Evolutionary conservation across 306 rosid species (phyloP), one percentile per base, ranked within the genome.

Genomic region (Fragaria iinumae): DNA sequence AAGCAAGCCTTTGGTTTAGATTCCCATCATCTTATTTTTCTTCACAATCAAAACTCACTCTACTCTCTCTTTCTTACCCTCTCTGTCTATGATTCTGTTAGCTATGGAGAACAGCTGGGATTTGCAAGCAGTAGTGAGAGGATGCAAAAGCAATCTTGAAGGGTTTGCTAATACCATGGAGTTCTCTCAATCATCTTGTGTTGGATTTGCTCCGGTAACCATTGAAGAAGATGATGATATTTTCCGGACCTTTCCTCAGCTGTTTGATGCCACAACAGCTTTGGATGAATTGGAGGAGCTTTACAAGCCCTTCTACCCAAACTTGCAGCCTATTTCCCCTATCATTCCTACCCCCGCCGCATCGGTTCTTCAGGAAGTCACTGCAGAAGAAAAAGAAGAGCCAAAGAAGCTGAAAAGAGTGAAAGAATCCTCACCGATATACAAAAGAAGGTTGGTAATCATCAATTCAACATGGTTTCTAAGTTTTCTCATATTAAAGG

Each of bases 111-210:
- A 87, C 47, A 43, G 47, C 49, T 95, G 99, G 97, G 99, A 87
- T 81, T 88, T 95, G 89, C 92, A 90, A 45, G 92, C 97, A 47
- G 82, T 93, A 63, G 95, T 91, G 25, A 86, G 88, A 82, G 97
- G 98, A 21, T 70, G 75, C 85, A 78, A 2, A 5, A 69, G 12
- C 53, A 62, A 6, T 47, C 27, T 45, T 49, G 88, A 82, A 77
- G 78, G 78, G 4, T 41, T 67, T 16, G 36, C 63, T 27, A 55
- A 36, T 67, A 67, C 65, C 57, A 73, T 76, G 63, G 78, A 76
- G n/a, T 4, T 47, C 16, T 80, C 80, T 29, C 47, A 75, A 5
- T 62, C 10, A 67, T 57, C 39, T 60, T 45, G 66, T 60, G 21
- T 67, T 78, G 11, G 67, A 44, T 80, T 64, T 56, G 68, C 76